Evolutionary conservation across 2,329 filamentous ascomycete species (phyloP), one percentile per base, ranked within the genome.

Genomic region (Teratosphaeria gauchensis): DNA sequence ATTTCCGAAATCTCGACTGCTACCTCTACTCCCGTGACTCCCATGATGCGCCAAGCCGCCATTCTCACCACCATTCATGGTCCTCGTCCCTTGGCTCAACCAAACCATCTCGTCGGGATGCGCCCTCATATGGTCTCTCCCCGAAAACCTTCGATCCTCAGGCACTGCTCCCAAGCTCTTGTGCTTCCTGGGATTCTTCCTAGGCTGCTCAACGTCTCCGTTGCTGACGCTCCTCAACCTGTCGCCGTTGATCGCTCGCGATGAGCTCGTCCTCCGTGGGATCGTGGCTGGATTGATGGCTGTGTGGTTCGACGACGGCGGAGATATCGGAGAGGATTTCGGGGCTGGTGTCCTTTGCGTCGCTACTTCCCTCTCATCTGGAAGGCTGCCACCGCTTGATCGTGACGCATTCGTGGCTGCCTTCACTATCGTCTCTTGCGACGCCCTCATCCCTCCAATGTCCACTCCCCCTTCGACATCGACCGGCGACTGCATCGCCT

Each of bases 221-320:
- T 19, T 48, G 66, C 67, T 57, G 28, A n/a, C 28, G 52, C 62
- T 64, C 59, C 59, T 56, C 57, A 68, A 60, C 31, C 59, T 57
- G 33, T 66, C 63, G 58, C 69, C 68, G 66, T 72, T 74, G 8
- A 72, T 72, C 62, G 80, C 77, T 63, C 80, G 78, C 58, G 82
- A 84, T 21, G 86, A 89, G 58, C 88, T 90, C 53, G 85, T 90
- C 62, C 88, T 82, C 2, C 86, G 85, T 21, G 89, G 88, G 58
- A 91, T 90, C 4, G 68, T 63, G 3, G 67, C 67, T 4, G 68
- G 68, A 52, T 69, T 63, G 38, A 69, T 48, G 42, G n/a, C 62
- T 8, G 56, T 38, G 54, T 57, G 48, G 38, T 16, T 54, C 35
- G 19, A 21, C 21, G 51, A 8, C n/a, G 32, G 21, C 35, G 35